Percentiles rank a stretch among this genome's conserved stretches.
Evolutionary conservation across 306 rosid species (phyloP).

Genomic region (Lathyrus sativus): DNA sequence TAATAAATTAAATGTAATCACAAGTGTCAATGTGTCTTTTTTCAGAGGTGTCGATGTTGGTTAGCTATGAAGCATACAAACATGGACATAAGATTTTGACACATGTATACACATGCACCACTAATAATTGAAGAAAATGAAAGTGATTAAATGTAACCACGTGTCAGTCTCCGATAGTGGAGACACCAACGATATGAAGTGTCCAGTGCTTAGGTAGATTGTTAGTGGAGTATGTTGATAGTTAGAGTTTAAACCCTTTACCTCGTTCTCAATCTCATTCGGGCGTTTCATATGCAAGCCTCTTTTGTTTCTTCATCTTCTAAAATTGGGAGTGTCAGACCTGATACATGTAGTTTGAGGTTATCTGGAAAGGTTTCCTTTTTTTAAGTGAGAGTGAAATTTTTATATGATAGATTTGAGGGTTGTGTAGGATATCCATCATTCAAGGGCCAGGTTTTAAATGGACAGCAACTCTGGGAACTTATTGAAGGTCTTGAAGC

Average conservation of each 20-base stretch:
- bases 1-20: no score
- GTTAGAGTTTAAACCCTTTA: background rate
- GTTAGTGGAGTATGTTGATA: background rate
- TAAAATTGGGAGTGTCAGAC: constrained; percentile 46
- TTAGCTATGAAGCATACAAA: background rate
- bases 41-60: background rate
- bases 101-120: background rate
- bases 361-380: constrained; percentile 41
- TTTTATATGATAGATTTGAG: constrained; percentile 40
- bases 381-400: constrained; percentile 32
- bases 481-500: constrained; percentile 74
- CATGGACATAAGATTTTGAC: no score
- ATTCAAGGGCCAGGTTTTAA: constrained; percentile 86
- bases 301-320: constrained; percentile 38
- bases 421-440: constrained; percentile 76
- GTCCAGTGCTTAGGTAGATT: background rate
- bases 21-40: no score
- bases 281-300: constrained; percentile 74
- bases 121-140: background rate
- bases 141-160: background rate
- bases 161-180: background rate
- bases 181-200: background rate
- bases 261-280: background rate
- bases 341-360: constrained; percentile 53
- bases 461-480: constrained; percentile 78